These are phyloP conservation scores for Termitomyces sp. DNA, from an alignment of 768 basidiomycete species.

Conservation along the genomic window DNA sequence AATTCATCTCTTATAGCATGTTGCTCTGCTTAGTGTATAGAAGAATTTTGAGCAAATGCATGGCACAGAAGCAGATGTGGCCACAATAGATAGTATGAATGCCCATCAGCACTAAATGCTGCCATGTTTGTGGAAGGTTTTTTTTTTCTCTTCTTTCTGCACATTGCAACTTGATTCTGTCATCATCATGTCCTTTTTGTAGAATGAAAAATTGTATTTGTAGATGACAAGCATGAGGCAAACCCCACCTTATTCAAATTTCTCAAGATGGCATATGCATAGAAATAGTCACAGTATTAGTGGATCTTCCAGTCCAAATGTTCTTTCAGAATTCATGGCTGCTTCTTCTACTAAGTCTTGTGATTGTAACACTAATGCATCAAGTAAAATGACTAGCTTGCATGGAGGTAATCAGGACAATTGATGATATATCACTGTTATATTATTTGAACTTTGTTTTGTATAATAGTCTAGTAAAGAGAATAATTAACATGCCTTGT, in stretches of 20 bases:
- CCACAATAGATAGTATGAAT: constrained; percentile 91
- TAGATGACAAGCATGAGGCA: constrained; percentile 91
- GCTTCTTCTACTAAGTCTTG: constrained; percentile 18
- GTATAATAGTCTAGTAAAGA: too few relatives aligned
- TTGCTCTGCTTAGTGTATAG: constrained; percentile 91
- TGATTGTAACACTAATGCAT: constrained; percentile 4
- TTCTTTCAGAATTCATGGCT: constrained; percentile 45
- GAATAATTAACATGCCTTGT: too few relatives aligned
- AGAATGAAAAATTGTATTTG: constrained; percentile 96
- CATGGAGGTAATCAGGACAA: constrained; percentile 11
- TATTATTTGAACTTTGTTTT: neutral
- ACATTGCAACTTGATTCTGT: neutral
- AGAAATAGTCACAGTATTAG: constrained; percentile 53
- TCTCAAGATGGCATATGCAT: constrained; percentile 90
- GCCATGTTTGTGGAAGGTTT: constrained; percentile 80
- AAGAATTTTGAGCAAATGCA: constrained; percentile 85
- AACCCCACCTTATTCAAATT: constrained; percentile 95
- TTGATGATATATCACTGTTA: neutral
- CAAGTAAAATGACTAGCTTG: constrained; percentile 12
- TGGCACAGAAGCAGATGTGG: constrained; percentile 66
- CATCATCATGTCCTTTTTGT: neutral
- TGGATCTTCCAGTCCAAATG: constrained; percentile 24
- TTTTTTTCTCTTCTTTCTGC: constrained; percentile 12
- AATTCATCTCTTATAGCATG: constrained; percentile 50
- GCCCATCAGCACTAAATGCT: constrained; percentile 84